Evolutionary conservation across 2,329 filamentous ascomycete genomes (phyloP).

Genomic region (Elsinoe ampelina): DNA sequence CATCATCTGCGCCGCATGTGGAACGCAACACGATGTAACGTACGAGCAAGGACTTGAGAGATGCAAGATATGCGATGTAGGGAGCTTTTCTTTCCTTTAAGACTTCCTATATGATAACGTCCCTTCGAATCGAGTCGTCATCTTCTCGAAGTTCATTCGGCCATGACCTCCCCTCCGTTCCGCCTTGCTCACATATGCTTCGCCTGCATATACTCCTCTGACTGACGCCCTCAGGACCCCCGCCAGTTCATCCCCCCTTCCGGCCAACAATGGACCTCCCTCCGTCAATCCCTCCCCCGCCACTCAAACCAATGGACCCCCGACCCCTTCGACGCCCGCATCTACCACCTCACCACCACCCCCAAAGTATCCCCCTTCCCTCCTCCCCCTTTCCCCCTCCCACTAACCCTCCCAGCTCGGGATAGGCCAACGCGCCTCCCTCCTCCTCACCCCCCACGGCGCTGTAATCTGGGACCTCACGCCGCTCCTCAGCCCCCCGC

Average conservation of each 20-base stretch:
- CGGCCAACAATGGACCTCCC: constrained; percentile 58
- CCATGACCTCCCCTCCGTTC: too few relatives aligned
- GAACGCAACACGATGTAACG: constrained; percentile 55
- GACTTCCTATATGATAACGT: too few relatives aligned
- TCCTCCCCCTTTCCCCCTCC: not conserved
- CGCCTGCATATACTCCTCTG: too few relatives aligned
- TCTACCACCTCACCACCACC: constrained; percentile 38
- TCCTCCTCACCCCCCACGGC: constrained; percentile 55
- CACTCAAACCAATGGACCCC: constrained; percentile 49
- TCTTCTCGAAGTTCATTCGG: too few relatives aligned
- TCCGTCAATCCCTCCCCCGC: constrained; percentile 32
- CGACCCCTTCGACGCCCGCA: constrained; percentile 35
- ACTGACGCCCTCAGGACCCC: constrained; percentile 40
- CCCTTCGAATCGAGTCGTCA: too few relatives aligned
- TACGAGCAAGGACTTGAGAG: constrained; percentile 41
- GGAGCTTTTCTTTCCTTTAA: constrained; percentile 9
- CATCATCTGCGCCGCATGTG: constrained; percentile 59
- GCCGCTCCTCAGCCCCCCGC: constrained; percentile 57
- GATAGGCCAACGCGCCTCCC: constrained; percentile 65
- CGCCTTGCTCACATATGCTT: too few relatives aligned
- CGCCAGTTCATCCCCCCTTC: constrained; percentile 58
- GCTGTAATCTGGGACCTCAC: constrained; percentile 77
- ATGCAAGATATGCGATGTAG: constrained; percentile 66
- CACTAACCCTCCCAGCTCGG: constrained; percentile 46
- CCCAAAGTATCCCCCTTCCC: constrained; percentile 27